Conservation (phyloP, 2,329 filamentous ascomycete genomes). For the Claviceps maximensis region DNA sequence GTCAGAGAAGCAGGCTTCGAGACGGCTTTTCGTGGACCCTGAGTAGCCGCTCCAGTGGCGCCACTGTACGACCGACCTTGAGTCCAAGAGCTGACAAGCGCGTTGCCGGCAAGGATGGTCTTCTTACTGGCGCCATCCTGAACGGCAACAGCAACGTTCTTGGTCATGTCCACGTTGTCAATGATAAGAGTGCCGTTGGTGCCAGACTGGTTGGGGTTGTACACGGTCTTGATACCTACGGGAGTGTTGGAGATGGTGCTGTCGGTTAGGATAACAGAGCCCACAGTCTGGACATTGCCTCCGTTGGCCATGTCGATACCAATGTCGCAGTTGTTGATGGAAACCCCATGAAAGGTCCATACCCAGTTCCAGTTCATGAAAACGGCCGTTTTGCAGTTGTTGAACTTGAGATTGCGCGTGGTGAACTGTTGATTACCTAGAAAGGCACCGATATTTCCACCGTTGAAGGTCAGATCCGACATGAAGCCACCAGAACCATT, state of each 20-base stretch:
- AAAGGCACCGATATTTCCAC: constrained; percentile 65
- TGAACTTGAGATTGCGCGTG: constrained; percentile 70
- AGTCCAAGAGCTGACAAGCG: constrained; percentile 56
- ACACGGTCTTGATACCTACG: constrained; percentile 59
- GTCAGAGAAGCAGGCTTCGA: constrained; percentile 56
- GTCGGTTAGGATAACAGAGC: constrained; percentile 74
- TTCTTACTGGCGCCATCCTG: constrained; percentile 39
- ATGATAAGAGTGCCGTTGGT: constrained; percentile 75
- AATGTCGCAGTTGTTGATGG: constrained; percentile 60
- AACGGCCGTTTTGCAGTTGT: constrained; percentile 68
- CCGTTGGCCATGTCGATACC: constrained; percentile 67
- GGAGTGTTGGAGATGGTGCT: constrained; percentile 64
- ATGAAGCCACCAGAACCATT: constrained; percentile 78
- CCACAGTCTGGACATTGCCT: constrained; percentile 56
- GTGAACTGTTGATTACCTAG: constrained; percentile 83
- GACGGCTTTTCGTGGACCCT: constrained; percentile 40
- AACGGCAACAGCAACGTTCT: constrained; percentile 55
- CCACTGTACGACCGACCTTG: constrained; percentile 65
- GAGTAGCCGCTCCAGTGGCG: constrained; percentile 37
- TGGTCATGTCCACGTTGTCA: constrained; percentile 76
- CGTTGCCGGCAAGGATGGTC: constrained; percentile 55
- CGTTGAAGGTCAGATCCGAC: constrained; percentile 71
- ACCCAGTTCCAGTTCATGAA: constrained; percentile 90
- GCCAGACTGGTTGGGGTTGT: constrained; percentile 43
- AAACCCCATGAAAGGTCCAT: constrained; percentile 66